A percentile compares a stretch with the other conserved stretches of the same genome.
Evolutionary conservation across 345 rosid genomes (phyloP).

Genomic region (Salix caprea): DNA sequence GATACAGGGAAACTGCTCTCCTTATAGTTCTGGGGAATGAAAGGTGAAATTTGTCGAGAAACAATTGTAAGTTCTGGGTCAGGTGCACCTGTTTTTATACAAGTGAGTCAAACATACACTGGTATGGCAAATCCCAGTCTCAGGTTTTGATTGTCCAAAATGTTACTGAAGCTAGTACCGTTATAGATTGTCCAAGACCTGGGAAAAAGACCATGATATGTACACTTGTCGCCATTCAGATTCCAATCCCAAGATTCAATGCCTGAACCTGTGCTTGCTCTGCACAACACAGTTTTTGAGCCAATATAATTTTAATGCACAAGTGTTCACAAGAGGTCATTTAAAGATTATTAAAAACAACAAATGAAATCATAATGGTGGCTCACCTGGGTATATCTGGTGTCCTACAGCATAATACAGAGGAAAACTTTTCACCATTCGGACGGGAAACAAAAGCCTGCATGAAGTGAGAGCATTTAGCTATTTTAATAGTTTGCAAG

Average conservation of each 20-base stretch:
- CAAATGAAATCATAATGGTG: neutral
- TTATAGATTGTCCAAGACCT: conserved; percentile 92
- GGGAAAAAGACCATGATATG: conserved; percentile 90
- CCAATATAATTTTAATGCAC: neutral
- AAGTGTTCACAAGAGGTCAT: neutral
- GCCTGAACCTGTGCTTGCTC: conserved; percentile 53
- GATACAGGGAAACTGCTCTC: conserved; percentile 93
- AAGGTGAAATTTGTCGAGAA: conserved; percentile 86
- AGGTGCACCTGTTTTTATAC: conserved; percentile 67
- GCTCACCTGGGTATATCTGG: conserved; percentile 57
- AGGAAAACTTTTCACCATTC: conserved; percentile 56
- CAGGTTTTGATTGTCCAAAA: neutral
- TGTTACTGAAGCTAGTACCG: conserved; percentile 36
- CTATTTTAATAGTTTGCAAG: neutral
- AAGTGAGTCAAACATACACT: neutral
- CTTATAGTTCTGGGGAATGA: conserved; percentile 87
- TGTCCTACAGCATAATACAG: conserved; percentile 61
- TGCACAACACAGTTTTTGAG: conserved; percentile 19
- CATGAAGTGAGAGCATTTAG: conserved; percentile 10
- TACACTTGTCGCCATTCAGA: conserved; percentile 65
- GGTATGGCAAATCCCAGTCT: too few species aligned
- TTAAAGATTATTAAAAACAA: neutral
- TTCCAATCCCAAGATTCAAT: conserved; percentile 95
- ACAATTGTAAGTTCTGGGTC: conserved; percentile 82
- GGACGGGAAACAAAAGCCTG: conserved; percentile 82